Evolutionary conservation across 2,329 filamentous ascomycete genomes (phyloP), one percentile per base, ranked within the genome.

Genomic region (Exophiala calicioides): DNA sequence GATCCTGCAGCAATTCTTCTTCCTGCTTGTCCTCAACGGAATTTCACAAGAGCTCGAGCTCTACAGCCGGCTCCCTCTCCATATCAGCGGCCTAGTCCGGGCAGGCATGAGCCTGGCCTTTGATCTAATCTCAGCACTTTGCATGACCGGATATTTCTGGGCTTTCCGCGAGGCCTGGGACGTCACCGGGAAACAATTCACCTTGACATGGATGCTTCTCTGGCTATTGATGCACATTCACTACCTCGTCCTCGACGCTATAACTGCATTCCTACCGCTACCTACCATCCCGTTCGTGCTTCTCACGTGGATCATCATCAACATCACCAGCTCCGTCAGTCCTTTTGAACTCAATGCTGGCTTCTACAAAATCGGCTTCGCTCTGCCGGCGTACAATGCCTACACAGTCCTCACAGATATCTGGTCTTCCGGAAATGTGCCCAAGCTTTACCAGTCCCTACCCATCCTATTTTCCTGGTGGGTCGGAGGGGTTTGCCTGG

Each of bases 1-100:
- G n/a, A 56, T 75, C 8, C 66, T 76, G 24, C 68, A 71, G 44
- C 68, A 75, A 50, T 76, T 76, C 61, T 75, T 75, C 63, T 76
- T 68, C 52, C 59, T 75, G 9, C 65, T 70, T 20, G 66, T 65
- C 32, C 55, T 75, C 49, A 76, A 76, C 55, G 71, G 69, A 10
- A 60, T 75, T n/a, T 66, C 64, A 32, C 50, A 44, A 3, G 57
- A 66, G 33, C 69, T 68, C 52, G 60, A 66, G 4, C 56, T 74
- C 13, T 73, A 68, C 58, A 53, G 45, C n/a, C 38, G 53, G 12
- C 35, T 71, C 7, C 35, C 56, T 15, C 57, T 65, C 2, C 47
- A 32, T 18, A 62, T 59, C 20, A 68, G 64, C 45, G 63, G 60
- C 10, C 39, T 66, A 5, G 52, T 69, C 18, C 68, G 72, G 13